Evolutionary conservation across 176 grass and related monocot genomes (phyloP).

Genomic region (Phoenix roebelenii): DNA sequence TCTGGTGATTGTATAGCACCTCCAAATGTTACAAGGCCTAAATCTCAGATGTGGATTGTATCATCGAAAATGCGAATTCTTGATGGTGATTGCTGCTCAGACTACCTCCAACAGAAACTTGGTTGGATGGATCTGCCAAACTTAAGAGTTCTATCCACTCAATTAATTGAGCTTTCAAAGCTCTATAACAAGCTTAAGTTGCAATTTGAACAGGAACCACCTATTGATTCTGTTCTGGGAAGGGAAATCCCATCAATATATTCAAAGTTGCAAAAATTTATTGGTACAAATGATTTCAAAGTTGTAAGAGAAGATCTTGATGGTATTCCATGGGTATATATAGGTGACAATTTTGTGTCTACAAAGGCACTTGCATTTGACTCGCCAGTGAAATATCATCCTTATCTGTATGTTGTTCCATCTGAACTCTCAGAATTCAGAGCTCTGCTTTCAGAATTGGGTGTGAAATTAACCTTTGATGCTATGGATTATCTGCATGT

Average conservation of each 20-base stretch:
- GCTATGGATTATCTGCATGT: conserved; percentile 76
- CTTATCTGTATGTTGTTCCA: conserved; percentile 91
- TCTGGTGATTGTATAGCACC: conserved; percentile 65
- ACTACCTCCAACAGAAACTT: conserved; percentile 80
- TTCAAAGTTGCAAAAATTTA: conserved; percentile 58
- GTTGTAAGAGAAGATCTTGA: conserved; percentile 63
- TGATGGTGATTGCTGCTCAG: conserved; percentile 60
- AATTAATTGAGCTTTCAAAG: conserved; percentile 84
- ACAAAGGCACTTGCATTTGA: conserved; percentile 85
- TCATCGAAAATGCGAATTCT: conserved; percentile 87
- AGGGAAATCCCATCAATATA: conserved; percentile 65
- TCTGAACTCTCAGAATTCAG: conserved; percentile 85
- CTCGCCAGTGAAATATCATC: conserved; percentile 90
- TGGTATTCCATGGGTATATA: conserved; percentile 69
- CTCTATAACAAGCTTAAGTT: conserved; percentile 65
- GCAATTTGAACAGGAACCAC: conserved; percentile 34
- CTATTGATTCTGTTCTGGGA: conserved; percentile 47
- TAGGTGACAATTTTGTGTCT: conserved; percentile 74
- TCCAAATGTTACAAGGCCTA: conserved; percentile 63
- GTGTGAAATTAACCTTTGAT: conserved; percentile 86
- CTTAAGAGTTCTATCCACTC: conserved; percentile 52
- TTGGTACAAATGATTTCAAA: conserved; percentile 29
- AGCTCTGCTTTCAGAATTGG: conserved; percentile 59
- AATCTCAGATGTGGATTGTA: conserved; percentile 88
- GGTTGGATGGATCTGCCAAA: conserved; percentile 58